Base-by-base conservation (phyloP, 495 filamentous ascomycete genomes). In the Haplographium delicatum region DNA sequence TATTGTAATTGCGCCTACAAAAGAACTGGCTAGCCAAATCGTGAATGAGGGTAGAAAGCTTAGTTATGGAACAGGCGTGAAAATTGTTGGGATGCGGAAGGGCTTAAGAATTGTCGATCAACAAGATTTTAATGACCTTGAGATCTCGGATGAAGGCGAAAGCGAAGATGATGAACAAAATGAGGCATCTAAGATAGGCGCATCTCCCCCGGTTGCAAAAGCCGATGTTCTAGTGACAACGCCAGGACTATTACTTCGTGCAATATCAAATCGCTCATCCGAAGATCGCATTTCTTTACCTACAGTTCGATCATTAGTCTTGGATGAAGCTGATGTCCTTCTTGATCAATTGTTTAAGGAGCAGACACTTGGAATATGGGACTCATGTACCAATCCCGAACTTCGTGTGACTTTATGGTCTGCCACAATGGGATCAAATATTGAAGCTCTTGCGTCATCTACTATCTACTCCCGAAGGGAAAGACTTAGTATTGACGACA, bases 241-340 rank as follows among this genome's bases (percentile, higher is more conserved):
- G 2, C 93, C 93, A 15, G 68, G 90, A 33, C 67, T 83, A 22
- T 69, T 98, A 7, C 72, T 90, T 26, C 86, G 91, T 63, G 82
- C 88, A 3, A 64, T 96, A 9, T 75, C 82, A 15, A 72, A 70
- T 4, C 65, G 69, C 13, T 65, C 68, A 7, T 66, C 68, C 5
- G 69, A 64, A 13, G 61, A 66, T 8, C 58, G 71, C 42, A 69
- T 69, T 20, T 63, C 65, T 4, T 64, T 95, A 8, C 80, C 84
- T 2, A 69, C 78, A 1, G 80, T 96, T 15, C 72, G 75, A 15
- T 78, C 79, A 43, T 68, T 98, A 30, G 78, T 97, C 18, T 70
- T 98, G 5, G 93, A 98, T 57, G 93, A 98, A 71, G 93, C 90
- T 7, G 93, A 98, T 67, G 88, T 96, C 18, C 82, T 98, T 10